Evolutionary conservation across 345 rosid genomes (phyloP).

Genomic region (Murraya paniculata): DNA sequence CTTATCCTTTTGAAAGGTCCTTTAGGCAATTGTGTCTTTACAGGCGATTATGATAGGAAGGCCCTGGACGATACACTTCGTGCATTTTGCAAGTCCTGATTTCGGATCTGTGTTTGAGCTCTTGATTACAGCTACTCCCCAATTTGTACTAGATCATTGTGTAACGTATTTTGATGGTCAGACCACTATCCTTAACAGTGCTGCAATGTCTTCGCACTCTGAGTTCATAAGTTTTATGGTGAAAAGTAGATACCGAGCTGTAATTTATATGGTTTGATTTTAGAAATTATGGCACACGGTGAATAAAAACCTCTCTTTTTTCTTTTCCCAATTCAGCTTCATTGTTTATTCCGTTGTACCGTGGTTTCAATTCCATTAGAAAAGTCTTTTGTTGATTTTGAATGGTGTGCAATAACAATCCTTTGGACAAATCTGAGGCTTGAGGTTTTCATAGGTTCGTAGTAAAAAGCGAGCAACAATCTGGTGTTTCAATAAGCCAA

Average conservation of each 20-base stretch:
- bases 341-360: background rate
- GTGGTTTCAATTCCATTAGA: background rate
- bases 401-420: background rate
- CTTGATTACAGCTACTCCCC: background rate
- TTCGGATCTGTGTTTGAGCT: background rate
- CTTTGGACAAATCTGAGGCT: background rate
- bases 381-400: background rate
- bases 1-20: slow-evolving; percentile 94
- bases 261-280: background rate
- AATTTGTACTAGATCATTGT: background rate
- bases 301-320: too few relatives aligned
- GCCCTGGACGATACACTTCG: slow-evolving; percentile 81
- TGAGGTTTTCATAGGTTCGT: background rate
- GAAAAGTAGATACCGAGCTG: background rate
- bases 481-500: background rate
- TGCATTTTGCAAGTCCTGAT: slow-evolving; percentile 63
- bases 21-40: slow-evolving; percentile 86
- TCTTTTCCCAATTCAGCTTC: background rate
- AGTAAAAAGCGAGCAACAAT: background rate
- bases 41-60: slow-evolving; percentile 82
- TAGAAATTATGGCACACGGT: background rate
- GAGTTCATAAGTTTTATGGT: background rate
- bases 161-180: background rate
- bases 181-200: background rate
- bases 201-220: background rate